A percentile compares a stretch with the other conserved stretches of the same genome.
These are phyloP conservation scores for Oryza glaberrima DNA, from an alignment of 176 grass and related monocot species.

Conservation along the genomic window DNA sequence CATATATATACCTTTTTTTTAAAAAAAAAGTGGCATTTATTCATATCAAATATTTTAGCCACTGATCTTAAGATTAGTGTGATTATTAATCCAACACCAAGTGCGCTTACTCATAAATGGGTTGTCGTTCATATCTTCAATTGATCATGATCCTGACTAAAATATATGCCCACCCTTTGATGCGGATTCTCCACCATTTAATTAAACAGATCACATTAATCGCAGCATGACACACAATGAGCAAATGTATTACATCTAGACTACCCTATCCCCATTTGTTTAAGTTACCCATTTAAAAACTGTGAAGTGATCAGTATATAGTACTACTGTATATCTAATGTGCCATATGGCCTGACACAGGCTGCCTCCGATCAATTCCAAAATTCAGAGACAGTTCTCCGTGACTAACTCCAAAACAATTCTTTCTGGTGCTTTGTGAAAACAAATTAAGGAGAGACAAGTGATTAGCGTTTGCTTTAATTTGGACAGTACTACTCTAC, in stretches of 20 bases:
- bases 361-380: constrained; percentile 42
- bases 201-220: constrained; percentile 42
- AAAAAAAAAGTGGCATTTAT: background rate
- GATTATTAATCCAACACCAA: constrained; percentile 12
- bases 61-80: background rate
- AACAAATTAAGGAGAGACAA: constrained; percentile 23
- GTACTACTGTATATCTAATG: constrained; percentile 29
- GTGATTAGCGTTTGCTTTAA: constrained; percentile 17
- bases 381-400: constrained; percentile 54
- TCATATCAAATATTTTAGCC: background rate
- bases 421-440: constrained; percentile 38
- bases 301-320: background rate
- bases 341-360: constrained; percentile 43
- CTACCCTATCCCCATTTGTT: constrained; percentile 39
- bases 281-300: constrained; percentile 35
- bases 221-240: constrained; percentile 46
- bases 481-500: constrained; percentile 39
- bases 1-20: background rate
- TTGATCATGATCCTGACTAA: constrained; percentile 42
- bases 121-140: constrained; percentile 33
- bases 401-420: constrained; percentile 51
- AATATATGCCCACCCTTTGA: constrained; percentile 26
- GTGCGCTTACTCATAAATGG: constrained; percentile 7
- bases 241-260: constrained; percentile 43
- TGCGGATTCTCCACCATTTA: constrained; percentile 49